phyloP scores from a whole-genome alignment of 768 basidiomycete genomes.

The Suillus plorans region DNA sequence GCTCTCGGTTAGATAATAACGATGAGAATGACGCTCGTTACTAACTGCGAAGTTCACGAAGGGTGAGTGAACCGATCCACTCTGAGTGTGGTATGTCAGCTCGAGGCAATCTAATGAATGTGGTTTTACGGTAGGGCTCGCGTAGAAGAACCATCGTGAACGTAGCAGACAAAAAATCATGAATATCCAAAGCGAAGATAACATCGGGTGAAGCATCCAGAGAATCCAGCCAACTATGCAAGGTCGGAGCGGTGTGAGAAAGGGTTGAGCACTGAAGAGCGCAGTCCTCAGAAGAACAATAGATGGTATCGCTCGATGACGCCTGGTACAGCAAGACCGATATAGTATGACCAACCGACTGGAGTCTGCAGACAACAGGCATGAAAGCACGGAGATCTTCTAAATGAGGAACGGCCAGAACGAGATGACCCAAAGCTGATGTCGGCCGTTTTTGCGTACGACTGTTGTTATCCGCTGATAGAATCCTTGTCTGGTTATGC shows the following conservation, averaged over 20 bases:
- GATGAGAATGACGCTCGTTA: constrained; percentile 10
- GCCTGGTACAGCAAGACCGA: constrained; percentile 31
- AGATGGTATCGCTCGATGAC: constrained; percentile 4
- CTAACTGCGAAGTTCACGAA: constrained; percentile 61
- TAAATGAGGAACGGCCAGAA: constrained; percentile 34
- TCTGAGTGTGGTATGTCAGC: constrained; percentile 49
- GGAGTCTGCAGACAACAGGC: constrained; percentile 37
- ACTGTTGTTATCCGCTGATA: background rate
- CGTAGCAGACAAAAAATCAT: constrained; percentile 22
- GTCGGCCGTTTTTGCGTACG: background rate
- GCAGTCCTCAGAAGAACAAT: constrained; percentile 15
- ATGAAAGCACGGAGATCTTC: constrained; percentile 35
- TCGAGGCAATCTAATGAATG: constrained; percentile 44
- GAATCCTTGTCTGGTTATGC: background rate
- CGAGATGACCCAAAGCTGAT: constrained; percentile 26
- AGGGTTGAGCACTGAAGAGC: constrained; percentile 17
- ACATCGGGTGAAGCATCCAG: constrained; percentile 31
- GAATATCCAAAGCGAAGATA: constrained; percentile 34
- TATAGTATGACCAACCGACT: constrained; percentile 28
- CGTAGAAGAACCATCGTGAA: constrained; percentile 21
- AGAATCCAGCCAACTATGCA: constrained; percentile 33
- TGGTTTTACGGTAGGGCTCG: constrained; percentile 26
- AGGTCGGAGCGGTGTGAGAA: constrained; percentile 10
- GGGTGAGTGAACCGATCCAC: constrained; percentile 63
- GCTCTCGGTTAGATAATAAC: background rate